A percentile compares a stretch with the other conserved stretches of the same genome.
phyloP scores from a whole-genome alignment of 2,329 filamentous ascomycete species.

The Trichoderma simmonsii region DNA sequence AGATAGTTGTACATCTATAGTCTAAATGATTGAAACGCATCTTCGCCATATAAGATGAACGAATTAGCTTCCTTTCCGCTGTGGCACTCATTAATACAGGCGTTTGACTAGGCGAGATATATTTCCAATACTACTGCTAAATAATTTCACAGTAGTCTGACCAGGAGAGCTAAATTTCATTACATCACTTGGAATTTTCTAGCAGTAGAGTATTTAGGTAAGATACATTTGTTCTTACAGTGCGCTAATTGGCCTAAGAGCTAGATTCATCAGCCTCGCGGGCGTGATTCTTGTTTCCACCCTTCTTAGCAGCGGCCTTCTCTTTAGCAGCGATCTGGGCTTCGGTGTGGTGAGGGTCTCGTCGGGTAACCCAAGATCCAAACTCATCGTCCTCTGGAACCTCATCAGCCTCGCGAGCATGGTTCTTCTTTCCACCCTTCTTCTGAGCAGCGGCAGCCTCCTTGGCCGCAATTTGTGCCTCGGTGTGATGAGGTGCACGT shows the following conservation, averaged over 20 bases:
- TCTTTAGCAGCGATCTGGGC: neutral
- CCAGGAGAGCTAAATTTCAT: neutral
- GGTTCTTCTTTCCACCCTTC: neutral
- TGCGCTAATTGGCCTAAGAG: neutral
- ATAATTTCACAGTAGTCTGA: neutral
- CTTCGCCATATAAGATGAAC: neutral
- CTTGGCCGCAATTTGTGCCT: neutral
- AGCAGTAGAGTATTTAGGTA: neutral
- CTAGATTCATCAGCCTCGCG: neutral
- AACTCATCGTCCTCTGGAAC: neutral
- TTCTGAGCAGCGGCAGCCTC: neutral
- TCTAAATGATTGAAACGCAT: neutral
- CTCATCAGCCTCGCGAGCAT: neutral
- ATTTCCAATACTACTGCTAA: neutral
- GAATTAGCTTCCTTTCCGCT: neutral
- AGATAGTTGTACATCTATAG: neutral
- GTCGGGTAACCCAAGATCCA: neutral
- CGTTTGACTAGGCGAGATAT: neutral
- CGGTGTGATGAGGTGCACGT: neutral
- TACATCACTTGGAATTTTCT: neutral
- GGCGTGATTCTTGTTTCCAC: neutral
- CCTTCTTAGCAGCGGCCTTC: neutral
- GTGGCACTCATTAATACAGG: neutral
- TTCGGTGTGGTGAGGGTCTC: neutral
- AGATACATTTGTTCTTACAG: neutral